A percentile compares a stretch with the other conserved stretches of the same genome.
Evolutionary conservation across 208 protist genomes (phyloP).

Genomic region (Herpetomonas samuelpessoai): DNA sequence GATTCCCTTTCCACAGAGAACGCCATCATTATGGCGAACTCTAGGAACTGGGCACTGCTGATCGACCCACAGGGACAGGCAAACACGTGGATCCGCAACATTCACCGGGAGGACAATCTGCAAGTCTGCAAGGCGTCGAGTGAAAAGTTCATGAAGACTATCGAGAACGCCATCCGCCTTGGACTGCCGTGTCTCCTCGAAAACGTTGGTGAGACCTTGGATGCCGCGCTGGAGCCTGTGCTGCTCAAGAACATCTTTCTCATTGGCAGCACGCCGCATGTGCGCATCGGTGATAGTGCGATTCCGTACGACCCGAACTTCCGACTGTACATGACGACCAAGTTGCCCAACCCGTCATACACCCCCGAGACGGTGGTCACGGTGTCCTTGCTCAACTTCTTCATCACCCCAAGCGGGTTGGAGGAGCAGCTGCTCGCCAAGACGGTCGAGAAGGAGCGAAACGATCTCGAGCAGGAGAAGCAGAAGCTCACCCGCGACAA

Average conservation of each 20-base stretch:
- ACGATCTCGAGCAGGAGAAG: conserved; percentile 96
- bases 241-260: conserved; percentile 95
- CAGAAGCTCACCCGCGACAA: conserved; percentile 93
- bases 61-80: conserved; percentile 99
- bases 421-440: conserved; percentile 97
- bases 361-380: conserved; percentile 96
- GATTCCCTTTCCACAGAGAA: conserved; percentile 97
- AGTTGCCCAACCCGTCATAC: conserved; percentile 97
- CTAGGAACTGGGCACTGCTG: conserved; percentile 96
- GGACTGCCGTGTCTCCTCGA: conserved; percentile 97
- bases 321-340: conserved; percentile 97
- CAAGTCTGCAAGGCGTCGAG: conserved; percentile 96
- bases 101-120: conserved; percentile 92
- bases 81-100: conserved; percentile 97
- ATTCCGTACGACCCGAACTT: conserved; percentile 97
- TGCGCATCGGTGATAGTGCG: conserved; percentile 96
- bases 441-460: conserved; percentile 96
- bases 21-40: conserved; percentile 94
- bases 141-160: conserved; percentile 92
- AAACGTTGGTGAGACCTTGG: conserved; percentile 94
- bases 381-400: conserved; percentile 98
- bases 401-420: conserved; percentile 95
- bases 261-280: conserved; percentile 91
- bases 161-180: conserved; percentile 96
- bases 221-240: conserved; percentile 96